Percentiles rank a stretch among this genome's conserved stretches.
Conservation (phyloP, 2,329 filamentous ascomycete species). For the Coniochaeta prunicola region DNA sequence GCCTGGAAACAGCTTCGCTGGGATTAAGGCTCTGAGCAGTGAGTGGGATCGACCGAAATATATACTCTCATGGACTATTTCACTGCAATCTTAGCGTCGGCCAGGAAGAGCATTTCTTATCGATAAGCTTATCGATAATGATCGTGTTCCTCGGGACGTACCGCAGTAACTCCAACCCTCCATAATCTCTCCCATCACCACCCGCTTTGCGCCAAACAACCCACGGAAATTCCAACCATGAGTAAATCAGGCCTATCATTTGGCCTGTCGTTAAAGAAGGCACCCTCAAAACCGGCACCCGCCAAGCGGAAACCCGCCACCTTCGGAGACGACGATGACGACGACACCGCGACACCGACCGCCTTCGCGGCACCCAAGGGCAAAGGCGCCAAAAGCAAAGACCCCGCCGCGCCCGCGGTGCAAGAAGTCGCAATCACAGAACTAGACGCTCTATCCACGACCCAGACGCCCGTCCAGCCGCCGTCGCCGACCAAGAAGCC, state of each 20-base stretch:
- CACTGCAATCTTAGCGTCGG: not conserved
- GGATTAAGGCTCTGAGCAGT: too few relatives aligned
- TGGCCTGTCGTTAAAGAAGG: constrained; percentile 50
- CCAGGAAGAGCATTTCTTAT: not conserved
- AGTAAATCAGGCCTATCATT: constrained; percentile 41
- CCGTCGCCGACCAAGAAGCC: constrained; percentile 20
- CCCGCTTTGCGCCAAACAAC: not conserved
- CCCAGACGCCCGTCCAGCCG: constrained; percentile 14
- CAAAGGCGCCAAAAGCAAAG: constrained; percentile 14
- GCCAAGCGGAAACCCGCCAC: constrained; percentile 43
- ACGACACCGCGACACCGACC: constrained; percentile 37
- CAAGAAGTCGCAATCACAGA: constrained; percentile 53
- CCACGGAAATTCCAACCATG: constrained; percentile 22
- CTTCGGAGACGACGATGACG: constrained; percentile 52
- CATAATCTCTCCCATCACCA: not conserved
- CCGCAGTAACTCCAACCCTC: not conserved
- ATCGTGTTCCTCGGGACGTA: not conserved
- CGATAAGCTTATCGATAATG: constrained; percentile 2
- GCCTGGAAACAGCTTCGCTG: not conserved
- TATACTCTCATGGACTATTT: not conserved
- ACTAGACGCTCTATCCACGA: constrained; percentile 40
- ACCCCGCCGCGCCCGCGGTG: constrained; percentile 20
- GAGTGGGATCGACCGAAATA: too few relatives aligned
- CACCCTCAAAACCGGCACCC: constrained; percentile 39
- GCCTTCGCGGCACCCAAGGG: constrained; percentile 14